Percentiles rank a stretch among this genome's conserved stretches.
phyloP scores from a whole-genome alignment of 139 green algal species.

The Chlorokybus atmophyticus region DNA sequence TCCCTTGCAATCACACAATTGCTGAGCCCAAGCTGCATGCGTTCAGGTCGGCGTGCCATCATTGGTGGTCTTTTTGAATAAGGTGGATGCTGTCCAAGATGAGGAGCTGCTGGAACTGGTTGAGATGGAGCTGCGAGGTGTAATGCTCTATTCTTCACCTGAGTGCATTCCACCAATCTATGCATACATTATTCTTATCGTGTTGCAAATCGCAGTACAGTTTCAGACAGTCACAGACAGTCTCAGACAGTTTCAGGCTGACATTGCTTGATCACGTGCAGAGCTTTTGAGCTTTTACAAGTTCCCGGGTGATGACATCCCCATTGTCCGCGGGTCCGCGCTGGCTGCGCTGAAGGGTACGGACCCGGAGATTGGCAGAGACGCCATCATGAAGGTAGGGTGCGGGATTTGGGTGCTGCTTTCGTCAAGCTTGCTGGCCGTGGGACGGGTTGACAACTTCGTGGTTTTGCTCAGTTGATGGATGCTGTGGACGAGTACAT shows the following conservation, averaged over 20 bases:
- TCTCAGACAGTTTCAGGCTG: neutral
- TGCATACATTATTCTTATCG: neutral
- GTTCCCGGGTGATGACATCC: constrained; percentile 83
- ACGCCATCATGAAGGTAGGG: constrained; percentile 78
- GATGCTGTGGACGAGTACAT: constrained; percentile 69
- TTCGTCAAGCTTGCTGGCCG: too few relatives aligned
- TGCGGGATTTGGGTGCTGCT: too few relatives aligned
- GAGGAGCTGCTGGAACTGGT: constrained; percentile 94
- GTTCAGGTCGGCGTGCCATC: constrained; percentile 89
- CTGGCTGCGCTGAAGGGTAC: constrained; percentile 66
- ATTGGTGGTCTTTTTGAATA: constrained; percentile 97
- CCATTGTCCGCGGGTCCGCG: constrained; percentile 60
- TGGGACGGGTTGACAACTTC: too few relatives aligned
- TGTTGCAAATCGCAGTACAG: neutral
- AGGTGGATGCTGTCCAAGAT: constrained; percentile 90
- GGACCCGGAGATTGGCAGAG: constrained; percentile 57
- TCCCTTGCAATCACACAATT: neutral
- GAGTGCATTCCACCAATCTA: neutral
- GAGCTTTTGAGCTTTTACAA: constrained; percentile 97
- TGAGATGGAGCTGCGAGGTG: constrained; percentile 88
- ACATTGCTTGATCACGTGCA: constrained; percentile 3
- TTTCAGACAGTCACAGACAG: neutral
- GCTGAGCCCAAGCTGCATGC: too few relatives aligned
- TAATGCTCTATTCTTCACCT: too few relatives aligned
- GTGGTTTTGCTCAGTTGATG: too few relatives aligned